phyloP scores from a whole-genome alignment of 805 yeast genomes.

The Wickerhamomyces sydowiorum region DNA sequence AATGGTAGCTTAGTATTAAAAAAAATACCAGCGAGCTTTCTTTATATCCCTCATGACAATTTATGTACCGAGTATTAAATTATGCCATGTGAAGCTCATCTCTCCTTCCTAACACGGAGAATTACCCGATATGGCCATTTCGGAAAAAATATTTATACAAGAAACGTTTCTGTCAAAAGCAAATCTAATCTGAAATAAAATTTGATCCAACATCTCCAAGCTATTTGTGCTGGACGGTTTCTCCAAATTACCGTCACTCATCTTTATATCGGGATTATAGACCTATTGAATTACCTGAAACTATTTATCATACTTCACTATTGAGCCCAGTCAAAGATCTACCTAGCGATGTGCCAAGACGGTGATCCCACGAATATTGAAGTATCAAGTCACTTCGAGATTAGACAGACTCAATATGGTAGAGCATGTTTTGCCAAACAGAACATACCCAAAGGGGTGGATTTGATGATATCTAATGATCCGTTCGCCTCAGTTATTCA shows the following conservation, averaged over 20 bases:
- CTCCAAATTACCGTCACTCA: too few species aligned
- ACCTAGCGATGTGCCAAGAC: not conserved
- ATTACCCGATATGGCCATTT: not conserved
- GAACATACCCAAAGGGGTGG: slow-evolving; percentile 35
- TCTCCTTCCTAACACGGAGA: not conserved
- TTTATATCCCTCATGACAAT: too few species aligned
- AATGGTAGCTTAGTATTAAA: too few species aligned
- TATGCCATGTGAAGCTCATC: too few species aligned
- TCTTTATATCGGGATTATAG: too few species aligned
- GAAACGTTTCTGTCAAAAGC: not conserved
- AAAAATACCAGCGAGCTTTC: too few species aligned
- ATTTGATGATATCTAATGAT: slow-evolving; percentile 30
- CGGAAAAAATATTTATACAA: not conserved
- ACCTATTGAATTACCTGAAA: too few species aligned
- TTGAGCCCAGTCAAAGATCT: not conserved
- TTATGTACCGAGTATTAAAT: too few species aligned
- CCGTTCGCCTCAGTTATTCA: slow-evolving; percentile 45
- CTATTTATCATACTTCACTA: too few species aligned
- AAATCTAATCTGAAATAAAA: not conserved
- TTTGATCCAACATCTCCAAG: too few species aligned
- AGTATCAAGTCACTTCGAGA: slow-evolving; percentile 28
- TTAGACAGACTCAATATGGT: slow-evolving; percentile 42
- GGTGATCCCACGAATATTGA: slow-evolving; percentile 10
- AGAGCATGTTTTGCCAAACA: slow-evolving; percentile 51
- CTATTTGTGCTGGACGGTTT: too few species aligned